Percentiles rank a stretch among this genome's conserved stretches.
These are phyloP conservation scores for Aureobasidium sp. DNA, from an alignment of 2,329 filamentous ascomycete genomes.

Conservation along the genomic window DNA sequence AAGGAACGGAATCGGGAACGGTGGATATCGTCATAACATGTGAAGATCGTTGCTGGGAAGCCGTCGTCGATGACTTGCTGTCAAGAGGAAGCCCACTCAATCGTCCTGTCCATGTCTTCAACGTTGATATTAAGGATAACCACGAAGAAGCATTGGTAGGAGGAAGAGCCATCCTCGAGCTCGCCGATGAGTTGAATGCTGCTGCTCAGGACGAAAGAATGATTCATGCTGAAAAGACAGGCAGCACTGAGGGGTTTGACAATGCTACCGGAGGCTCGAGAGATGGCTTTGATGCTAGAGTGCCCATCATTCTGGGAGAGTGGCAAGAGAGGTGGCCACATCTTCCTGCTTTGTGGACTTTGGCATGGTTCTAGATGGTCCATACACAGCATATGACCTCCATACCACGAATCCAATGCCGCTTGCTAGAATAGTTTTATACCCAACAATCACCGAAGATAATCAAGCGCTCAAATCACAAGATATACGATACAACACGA, in stretches of 20 bases:
- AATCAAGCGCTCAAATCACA: too few relatives aligned
- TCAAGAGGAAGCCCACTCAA: conserved; percentile 80
- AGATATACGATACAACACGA: too few relatives aligned
- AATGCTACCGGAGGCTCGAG: conserved; percentile 37
- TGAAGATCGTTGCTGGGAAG: conserved; percentile 97
- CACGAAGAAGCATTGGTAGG: conserved; percentile 92
- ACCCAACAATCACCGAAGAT: background rate
- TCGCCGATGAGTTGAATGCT: conserved; percentile 76
- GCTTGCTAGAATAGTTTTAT: background rate
- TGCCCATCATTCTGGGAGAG: conserved; percentile 80
- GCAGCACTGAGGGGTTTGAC: conserved; percentile 65
- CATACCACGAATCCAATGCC: background rate
- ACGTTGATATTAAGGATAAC: conserved; percentile 97
- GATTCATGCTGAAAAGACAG: conserved; percentile 31
- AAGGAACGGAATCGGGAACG: conserved; percentile 77
- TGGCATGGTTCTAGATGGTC: conserved; percentile 71
- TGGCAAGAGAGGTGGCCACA: conserved; percentile 97
- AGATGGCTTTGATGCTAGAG: conserved; percentile 78
- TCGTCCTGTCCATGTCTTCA: conserved; percentile 92
- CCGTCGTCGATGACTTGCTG: conserved; percentile 87
- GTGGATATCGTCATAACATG: conserved; percentile 96
- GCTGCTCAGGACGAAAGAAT: conserved; percentile 70
- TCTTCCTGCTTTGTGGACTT: conserved; percentile 83
- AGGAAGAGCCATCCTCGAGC: conserved; percentile 81
- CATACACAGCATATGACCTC: background rate